phyloP scores from a whole-genome alignment of 1,284 basidiomycete species.

The Coniferiporia weirii region DNA sequence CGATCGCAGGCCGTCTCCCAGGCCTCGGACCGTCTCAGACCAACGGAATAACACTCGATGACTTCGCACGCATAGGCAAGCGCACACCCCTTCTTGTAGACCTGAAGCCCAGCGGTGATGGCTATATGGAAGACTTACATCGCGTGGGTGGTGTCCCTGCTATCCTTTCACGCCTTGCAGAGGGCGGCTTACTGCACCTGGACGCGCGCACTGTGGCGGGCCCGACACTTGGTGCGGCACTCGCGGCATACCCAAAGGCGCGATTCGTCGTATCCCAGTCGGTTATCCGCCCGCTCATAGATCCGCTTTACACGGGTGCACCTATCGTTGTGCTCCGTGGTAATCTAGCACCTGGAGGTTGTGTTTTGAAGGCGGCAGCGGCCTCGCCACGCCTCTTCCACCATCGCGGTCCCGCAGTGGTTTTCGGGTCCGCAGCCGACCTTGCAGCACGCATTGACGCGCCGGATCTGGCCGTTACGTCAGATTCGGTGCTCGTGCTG shows the following conservation, averaged over 20 bases:
- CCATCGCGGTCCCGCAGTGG: constrained; percentile 26
- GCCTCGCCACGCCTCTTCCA: constrained; percentile 22
- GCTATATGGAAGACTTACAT: constrained; percentile 40
- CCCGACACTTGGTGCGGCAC: constrained; percentile 29
- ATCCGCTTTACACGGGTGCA: constrained; percentile 25
- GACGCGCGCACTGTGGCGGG: constrained; percentile 31
- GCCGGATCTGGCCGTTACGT: constrained; percentile 24
- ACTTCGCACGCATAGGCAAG: constrained; percentile 34
- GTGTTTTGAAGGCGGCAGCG: constrained; percentile 29
- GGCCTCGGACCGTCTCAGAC: constrained; percentile 25
- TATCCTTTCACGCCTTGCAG: constrained; percentile 23
- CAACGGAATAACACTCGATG: constrained; percentile 31
- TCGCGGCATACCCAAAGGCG: constrained; percentile 20
- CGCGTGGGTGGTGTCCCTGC: constrained; percentile 36
- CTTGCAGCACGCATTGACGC: constrained; percentile 28
- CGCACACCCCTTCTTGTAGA: constrained; percentile 35
- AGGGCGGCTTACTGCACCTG: constrained; percentile 24
- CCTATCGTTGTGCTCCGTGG: constrained; percentile 29
- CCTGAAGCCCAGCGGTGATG: constrained; percentile 36
- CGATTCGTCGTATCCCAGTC: constrained; percentile 21
- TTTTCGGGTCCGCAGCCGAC: constrained; percentile 27
- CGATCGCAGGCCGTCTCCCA: constrained; percentile 34
- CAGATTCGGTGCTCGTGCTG: constrained; percentile 27
- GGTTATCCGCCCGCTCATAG: constrained; percentile 26
- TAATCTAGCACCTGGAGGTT: constrained; percentile 30